Conservation (phyloP, 2,329 filamentous ascomycete genomes). For the Aaosphaeria pasadenensis region DNA sequence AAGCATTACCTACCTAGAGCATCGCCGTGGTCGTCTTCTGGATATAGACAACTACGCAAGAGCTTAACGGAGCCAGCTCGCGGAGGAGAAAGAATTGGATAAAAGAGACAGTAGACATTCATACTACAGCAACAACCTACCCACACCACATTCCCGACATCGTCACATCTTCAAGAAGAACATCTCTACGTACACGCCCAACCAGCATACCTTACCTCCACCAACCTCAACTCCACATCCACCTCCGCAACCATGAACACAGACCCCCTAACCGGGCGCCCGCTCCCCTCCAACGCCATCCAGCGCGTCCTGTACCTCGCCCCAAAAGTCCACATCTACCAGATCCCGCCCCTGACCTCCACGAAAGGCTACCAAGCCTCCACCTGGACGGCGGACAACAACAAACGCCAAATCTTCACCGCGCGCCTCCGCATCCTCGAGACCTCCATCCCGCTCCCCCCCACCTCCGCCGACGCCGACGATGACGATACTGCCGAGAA, state of each 20-base stretch:
- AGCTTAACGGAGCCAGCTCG: too few species aligned
- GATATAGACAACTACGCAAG: too few species aligned
- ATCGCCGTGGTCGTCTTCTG: too few species aligned
- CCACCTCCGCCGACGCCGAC: conserved; percentile 43
- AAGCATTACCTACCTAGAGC: too few species aligned
- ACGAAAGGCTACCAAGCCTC: conserved; percentile 77
- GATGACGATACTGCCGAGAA: conserved; percentile 44
- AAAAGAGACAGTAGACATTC: too few species aligned
- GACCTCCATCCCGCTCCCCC: conserved; percentile 60
- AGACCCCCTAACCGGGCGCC: conserved; percentile 68
- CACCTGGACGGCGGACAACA: conserved; percentile 68
- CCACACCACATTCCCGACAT: too few species aligned
- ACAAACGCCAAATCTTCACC: conserved; percentile 76
- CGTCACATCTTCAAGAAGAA: background rate
- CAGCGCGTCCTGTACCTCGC: conserved; percentile 80
- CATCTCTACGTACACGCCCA: background rate
- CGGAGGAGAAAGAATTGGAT: too few species aligned
- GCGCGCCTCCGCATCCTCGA: conserved; percentile 76
- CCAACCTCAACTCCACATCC: background rate
- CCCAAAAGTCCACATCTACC: conserved; percentile 76
- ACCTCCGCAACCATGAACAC: conserved; percentile 52
- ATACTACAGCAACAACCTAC: too few species aligned
- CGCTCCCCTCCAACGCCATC: conserved; percentile 72
- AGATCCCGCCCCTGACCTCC: conserved; percentile 75
- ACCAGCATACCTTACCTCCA: background rate